These are phyloP conservation scores for Imleria badia DNA, from an alignment of 768 basidiomycete species.

Conservation along the genomic window DNA sequence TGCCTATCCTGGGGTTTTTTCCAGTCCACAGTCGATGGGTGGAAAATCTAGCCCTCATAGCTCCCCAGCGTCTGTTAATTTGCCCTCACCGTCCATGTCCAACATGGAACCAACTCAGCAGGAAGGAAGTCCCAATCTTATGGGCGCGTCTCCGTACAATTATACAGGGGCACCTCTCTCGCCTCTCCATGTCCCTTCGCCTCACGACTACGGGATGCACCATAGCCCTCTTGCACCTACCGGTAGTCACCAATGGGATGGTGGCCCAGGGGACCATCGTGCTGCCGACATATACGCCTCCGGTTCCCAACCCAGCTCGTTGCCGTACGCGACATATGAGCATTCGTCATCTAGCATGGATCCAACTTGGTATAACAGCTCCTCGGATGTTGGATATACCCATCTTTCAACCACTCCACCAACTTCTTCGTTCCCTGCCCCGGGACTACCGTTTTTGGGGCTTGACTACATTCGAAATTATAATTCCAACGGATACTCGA, in stretches of 20 bases:
- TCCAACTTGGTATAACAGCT: conserved; percentile 33
- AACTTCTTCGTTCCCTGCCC: conserved; percentile 62
- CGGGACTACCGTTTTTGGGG: conserved; percentile 81
- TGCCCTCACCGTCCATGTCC: conserved; percentile 68
- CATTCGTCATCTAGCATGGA: conserved; percentile 42
- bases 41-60: conserved; percentile 63
- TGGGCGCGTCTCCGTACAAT: conserved; percentile 44
- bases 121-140: conserved; percentile 57
- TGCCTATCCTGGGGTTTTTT: conserved; percentile 54
- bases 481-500: conserved; percentile 44
- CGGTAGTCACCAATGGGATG: conserved; percentile 44
- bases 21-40: conserved; percentile 48
- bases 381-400: conserved; percentile 40
- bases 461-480: conserved; percentile 84
- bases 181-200: conserved; percentile 50
- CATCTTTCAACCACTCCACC: conserved; percentile 59
- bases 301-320: conserved; percentile 32
- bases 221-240: conserved; percentile 31
- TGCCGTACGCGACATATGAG: conserved; percentile 48
- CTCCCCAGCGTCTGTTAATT: conserved; percentile 70
- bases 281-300: conserved; percentile 46
- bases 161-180: conserved; percentile 48
- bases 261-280: conserved; percentile 38
- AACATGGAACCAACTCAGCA: conserved; percentile 45
- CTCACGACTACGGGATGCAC: conserved; percentile 52